phyloP scores from a whole-genome alignment of 768 basidiomycete genomes.

The Trametes villosa region DNA sequence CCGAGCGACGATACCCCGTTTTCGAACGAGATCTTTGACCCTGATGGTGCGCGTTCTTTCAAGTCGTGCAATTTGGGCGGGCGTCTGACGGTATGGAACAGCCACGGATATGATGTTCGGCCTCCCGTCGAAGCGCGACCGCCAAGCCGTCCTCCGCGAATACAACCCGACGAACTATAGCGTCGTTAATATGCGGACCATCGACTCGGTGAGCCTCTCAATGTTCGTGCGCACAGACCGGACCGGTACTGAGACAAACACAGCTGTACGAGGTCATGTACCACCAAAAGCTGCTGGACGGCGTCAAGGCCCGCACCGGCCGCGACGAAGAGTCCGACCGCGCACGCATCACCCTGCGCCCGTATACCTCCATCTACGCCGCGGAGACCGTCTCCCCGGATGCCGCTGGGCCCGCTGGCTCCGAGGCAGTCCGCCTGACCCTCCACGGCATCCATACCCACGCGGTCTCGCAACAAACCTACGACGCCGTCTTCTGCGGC shows the following conservation, averaged over 20 bases:
- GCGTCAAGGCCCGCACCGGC: conserved; percentile 42
- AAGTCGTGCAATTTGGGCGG: neutral
- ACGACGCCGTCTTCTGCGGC: conserved; percentile 55
- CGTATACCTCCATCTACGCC: conserved; percentile 43
- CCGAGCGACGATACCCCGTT: conserved; percentile 59
- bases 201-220: conserved; percentile 41
- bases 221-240: neutral
- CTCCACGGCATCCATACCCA: conserved; percentile 44
- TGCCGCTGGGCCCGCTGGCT: neutral
- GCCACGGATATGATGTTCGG: conserved; percentile 47
- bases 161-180: conserved; percentile 58
- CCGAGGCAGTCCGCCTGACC: conserved; percentile 34
- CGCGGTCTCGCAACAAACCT: conserved; percentile 37
- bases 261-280: conserved; percentile 57
- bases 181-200: conserved; percentile 52
- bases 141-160: conserved; percentile 44
- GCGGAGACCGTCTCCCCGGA: conserved; percentile 26
- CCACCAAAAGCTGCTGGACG: conserved; percentile 51
- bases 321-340: conserved; percentile 12
- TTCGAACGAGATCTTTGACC: conserved; percentile 59
- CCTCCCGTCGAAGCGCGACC: conserved; percentile 40
- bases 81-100: conserved; percentile 22
- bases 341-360: conserved; percentile 41
- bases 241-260: neutral
- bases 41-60: conserved; percentile 40